Evolutionary conservation across 208 protist species (phyloP).

Genomic region (Phytomonas sp.): DNA sequence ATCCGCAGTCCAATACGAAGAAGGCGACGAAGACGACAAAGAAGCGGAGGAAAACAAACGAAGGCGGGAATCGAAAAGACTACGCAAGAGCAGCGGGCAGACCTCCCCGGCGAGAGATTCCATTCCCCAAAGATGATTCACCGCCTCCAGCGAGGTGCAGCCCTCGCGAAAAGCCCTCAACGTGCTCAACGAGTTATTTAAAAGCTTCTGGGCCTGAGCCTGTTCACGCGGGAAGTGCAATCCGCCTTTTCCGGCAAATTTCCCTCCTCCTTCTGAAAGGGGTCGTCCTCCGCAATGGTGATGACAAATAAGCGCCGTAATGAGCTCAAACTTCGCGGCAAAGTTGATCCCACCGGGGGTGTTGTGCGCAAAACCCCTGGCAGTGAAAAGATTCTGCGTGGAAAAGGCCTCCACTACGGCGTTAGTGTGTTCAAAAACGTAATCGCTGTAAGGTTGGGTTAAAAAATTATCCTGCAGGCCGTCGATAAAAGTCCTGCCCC

Average conservation of each 20-base stretch:
- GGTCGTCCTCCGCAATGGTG: slow-evolving; percentile 26
- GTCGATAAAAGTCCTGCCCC: slow-evolving; percentile 35
- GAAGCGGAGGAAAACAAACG: slow-evolving; percentile 20
- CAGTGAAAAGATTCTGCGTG: slow-evolving; percentile 37
- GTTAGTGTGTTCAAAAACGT: slow-evolving; percentile 40
- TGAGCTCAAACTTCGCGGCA: slow-evolving; percentile 37
- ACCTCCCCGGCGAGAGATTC: slow-evolving; percentile 29
- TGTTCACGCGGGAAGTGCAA: slow-evolving; percentile 40
- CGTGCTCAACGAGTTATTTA: slow-evolving; percentile 29
- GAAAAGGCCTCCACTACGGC: slow-evolving; percentile 38
- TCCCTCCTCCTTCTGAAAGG: neutral
- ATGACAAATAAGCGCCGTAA: slow-evolving; percentile 40
- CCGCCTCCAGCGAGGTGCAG: slow-evolving; percentile 21
- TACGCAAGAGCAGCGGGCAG: slow-evolving; percentile 40
- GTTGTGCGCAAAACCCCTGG: slow-evolving; percentile 29
- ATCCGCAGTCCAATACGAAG: slow-evolving; percentile 30
- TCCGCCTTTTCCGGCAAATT: neutral
- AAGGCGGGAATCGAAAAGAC: slow-evolving; percentile 45
- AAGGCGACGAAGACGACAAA: slow-evolving; percentile 30
- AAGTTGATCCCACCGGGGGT: slow-evolving; percentile 24
- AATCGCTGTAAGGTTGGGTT: slow-evolving; percentile 54
- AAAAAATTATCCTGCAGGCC: slow-evolving; percentile 73
- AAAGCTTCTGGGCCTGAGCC: slow-evolving; percentile 19
- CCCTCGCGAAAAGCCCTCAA: slow-evolving; percentile 33
- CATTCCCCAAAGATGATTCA: slow-evolving; percentile 22